Evolutionary conservation across 371 early-diverging fungal genomes (phyloP), one percentile per base, ranked within the genome.

Genomic region (Mucor lusitanicus): DNA sequence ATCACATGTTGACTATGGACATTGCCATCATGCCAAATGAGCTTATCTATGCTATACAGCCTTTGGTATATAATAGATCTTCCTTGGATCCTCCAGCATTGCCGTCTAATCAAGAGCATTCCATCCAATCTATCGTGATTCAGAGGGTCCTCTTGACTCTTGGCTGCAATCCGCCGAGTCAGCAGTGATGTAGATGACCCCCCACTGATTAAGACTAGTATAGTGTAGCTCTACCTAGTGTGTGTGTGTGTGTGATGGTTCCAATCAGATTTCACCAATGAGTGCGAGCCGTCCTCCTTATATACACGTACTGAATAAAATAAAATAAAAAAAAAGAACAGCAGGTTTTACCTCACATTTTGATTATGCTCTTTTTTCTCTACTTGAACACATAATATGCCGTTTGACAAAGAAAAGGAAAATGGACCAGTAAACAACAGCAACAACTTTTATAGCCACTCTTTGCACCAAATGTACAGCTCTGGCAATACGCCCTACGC

Each of bases 331-430:
- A 44, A 44, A 44, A 44, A 42, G 42, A 44, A 44, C n/a, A 44
- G 44, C 19, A 44, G 44, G 44, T 44, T 44, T 44, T 44, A 44
- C 44, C n/a, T 19, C 3, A n/a, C 44, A n/a, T 44, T 17, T 44
- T 44, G 4, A 19, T 44, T 44, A 44, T 44, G 44, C 44, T 44
- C 44, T 44, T 44, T 7, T 44, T 44, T 44, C 44, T 44, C 19
- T 44, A 44, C 6, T 19, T 19, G 8, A 44, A 44, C 19, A 44
- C 44, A 44, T 44, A n/a, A 44, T 37, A 67, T 68, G 68, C 63
- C 63, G 25, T 63, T 68, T 62, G 68, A 68, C 56, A 68, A 68
- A 62, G 68, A 68, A 63, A 63, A 68, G 37, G 68, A 68, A 63
- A 68, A 68, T 68, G 68, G 68, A n/a, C 15, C 63, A 60, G 25